Evolutionary conservation across 73 alveolate genomes (phyloP), one percentile per base, ranked within the genome.

Genomic region (Uronychia binucleata): DNA sequence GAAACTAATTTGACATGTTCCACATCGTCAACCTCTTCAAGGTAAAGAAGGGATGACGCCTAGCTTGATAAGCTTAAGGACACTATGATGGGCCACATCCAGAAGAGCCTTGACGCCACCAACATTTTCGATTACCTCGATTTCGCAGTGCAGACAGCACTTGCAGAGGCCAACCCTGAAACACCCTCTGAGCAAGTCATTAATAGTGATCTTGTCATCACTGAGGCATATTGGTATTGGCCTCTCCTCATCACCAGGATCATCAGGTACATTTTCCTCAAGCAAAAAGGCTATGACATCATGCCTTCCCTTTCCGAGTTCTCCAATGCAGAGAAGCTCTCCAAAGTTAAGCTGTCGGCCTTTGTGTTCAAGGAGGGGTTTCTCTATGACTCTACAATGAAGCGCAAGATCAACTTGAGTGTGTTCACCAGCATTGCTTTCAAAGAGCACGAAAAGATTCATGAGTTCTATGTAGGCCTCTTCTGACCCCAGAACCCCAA

Each of bases 271-370:
- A 88, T 88, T 14, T 81, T 46, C 57, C 74, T 88, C 59, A 79
- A 74, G 81, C 27, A 58, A 31, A 88, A 81, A 30, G 94, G 90
- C 5, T n/a, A n/a, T 14, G 94, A 88, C 78, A 88, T 88, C 25
- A 33, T 0, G 33, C 83, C 34, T 88, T 88, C 77, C 0, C 28
- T 28, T 8, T 28, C 34, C 1, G 87, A 82, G 80, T 30, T 31
- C 28, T 30, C 77, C 26, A 88, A 80, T 30, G 28, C 33, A 0
- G 28, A 26, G 30, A 88, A 81, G 83, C 86, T 76, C 0, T 34
- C 60, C 31, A 67, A 60, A 1, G 83, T 81, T 29, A 88, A 81
- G 33, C 35, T 60, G 0, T 32, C 28, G 46, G 86, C 78, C 58
- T 86, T 46, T 32, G 59, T 29, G 26, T 78, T 86, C 74, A 26